A percentile compares a stretch with the other conserved stretches of the same genome.
phyloP scores from a whole-genome alignment of 208 protist species.

The Wallacemonas sp. region DNA sequence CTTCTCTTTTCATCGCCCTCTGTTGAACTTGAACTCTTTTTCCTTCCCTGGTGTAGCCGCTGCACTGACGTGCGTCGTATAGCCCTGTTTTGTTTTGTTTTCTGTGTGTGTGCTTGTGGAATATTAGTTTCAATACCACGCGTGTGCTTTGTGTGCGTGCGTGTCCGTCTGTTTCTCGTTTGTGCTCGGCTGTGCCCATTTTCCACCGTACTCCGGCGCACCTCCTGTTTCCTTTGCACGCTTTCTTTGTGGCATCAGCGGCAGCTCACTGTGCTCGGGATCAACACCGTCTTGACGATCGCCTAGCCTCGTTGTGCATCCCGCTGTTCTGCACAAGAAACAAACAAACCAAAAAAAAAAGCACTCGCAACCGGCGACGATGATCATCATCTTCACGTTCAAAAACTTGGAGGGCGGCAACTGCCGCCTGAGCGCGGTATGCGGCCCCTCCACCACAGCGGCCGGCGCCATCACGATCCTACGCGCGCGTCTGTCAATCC shows the following conservation, averaged over 20 bases:
- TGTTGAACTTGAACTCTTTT: background rate
- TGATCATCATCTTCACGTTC: slow-evolving; percentile 51
- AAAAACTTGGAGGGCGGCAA: slow-evolving; percentile 16
- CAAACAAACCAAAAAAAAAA: no score
- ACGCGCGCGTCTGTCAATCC: slow-evolving; percentile 31
- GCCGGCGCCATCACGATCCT: slow-evolving; percentile 41
- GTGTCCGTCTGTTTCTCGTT: background rate
- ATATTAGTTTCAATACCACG: no score
- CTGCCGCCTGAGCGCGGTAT: slow-evolving; percentile 29
- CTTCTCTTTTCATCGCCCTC: background rate
- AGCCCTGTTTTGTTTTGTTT: slow-evolving; percentile 9
- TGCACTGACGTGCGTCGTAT: background rate
- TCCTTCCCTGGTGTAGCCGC: no score
- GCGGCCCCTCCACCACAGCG: slow-evolving; percentile 38
- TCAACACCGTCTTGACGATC: background rate
- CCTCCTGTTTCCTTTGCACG: background rate
- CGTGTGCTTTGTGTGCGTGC: background rate
- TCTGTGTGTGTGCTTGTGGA: no score
- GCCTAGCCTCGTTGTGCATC: background rate
- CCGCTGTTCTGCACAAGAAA: no score
- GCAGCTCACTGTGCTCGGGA: no score
- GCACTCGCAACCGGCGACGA: no score
- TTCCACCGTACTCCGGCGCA: no score
- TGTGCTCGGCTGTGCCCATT: no score
- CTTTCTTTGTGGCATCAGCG: background rate